phyloP scores from a whole-genome alignment of 2,329 filamentous ascomycete genomes.

The Exophiala sp. region DNA sequence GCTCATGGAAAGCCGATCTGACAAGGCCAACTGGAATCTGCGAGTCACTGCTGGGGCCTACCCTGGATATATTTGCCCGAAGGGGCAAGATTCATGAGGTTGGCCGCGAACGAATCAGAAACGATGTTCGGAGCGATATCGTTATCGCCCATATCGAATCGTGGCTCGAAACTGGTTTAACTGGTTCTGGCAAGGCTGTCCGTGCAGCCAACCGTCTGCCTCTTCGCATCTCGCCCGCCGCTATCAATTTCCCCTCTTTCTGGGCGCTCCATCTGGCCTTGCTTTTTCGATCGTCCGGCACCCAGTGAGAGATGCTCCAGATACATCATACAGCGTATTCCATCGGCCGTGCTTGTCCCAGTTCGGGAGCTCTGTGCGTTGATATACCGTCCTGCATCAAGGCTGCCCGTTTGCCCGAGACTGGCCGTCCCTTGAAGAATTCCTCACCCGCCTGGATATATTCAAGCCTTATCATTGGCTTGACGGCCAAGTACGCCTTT shows the following conservation, averaged over 20 bases:
- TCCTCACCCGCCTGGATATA: too few relatives aligned
- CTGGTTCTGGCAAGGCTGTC: conserved; percentile 21
- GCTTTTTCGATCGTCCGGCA: not conserved
- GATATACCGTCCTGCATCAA: too few relatives aligned
- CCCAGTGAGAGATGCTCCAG: too few relatives aligned
- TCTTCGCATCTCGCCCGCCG: conserved; percentile 2
- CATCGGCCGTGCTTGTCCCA: too few relatives aligned
- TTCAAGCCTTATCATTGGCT: too few relatives aligned
- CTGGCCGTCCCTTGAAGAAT: too few relatives aligned
- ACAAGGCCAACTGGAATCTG: not conserved
- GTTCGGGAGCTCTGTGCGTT: too few relatives aligned
- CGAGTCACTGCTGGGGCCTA: not conserved
- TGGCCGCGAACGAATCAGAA: conserved; percentile 8
- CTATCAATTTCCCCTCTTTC: not conserved
- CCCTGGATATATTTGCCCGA: conserved; percentile 22
- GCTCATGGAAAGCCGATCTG: not conserved
- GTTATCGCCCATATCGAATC: conserved; percentile 14
- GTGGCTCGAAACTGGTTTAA: conserved; percentile 8
- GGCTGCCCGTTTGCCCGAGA: too few relatives aligned
- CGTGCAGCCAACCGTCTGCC: conserved; percentile 15
- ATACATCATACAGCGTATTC: too few relatives aligned
- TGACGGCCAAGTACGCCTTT: too few relatives aligned
- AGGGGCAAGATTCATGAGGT: conserved; percentile 15
- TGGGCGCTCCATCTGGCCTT: not conserved
- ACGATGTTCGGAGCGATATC: not conserved